phyloP scores from a whole-genome alignment of 208 protist genomes.

The Leishmania gerbilli region DNA sequence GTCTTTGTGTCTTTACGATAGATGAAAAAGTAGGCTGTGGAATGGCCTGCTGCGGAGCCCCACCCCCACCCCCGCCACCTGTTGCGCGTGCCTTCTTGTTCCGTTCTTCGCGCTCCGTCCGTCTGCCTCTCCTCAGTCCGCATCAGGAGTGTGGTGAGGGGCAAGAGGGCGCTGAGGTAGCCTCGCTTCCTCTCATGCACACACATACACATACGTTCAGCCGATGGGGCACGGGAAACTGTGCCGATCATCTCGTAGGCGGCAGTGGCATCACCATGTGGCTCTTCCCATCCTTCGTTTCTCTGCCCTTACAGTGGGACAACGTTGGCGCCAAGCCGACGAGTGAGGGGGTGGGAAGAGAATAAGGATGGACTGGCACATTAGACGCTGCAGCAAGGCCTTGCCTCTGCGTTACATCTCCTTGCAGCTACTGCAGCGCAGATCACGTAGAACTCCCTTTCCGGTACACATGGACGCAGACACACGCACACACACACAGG shows the following conservation, averaged over 20 bases:
- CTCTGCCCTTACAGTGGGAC: neutral
- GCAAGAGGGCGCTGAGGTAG: neutral
- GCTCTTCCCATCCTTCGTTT: neutral
- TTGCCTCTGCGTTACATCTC: neutral
- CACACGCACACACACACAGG: neutral
- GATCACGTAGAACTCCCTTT: neutral
- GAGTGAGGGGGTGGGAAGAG: neutral
- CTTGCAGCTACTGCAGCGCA: neutral
- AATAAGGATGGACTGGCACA: neutral
- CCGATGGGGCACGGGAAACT: neutral
- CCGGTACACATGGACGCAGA: neutral
- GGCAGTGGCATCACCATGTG: neutral
- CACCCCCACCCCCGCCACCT: neutral
- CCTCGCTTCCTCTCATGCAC: slow-evolving; percentile 9
- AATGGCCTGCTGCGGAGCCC: neutral
- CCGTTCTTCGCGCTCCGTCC: neutral
- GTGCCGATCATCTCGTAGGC: neutral
- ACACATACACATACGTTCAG: neutral
- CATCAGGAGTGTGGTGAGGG: neutral
- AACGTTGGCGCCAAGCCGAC: neutral
- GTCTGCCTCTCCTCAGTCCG: neutral
- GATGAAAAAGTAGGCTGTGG: neutral
- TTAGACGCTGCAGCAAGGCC: neutral
- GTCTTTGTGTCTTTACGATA: too few species aligned
- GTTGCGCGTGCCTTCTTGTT: neutral